Base-by-base conservation (phyloP, 768 basidiomycete species). In the Rubroboletus pulcherrimus region DNA sequence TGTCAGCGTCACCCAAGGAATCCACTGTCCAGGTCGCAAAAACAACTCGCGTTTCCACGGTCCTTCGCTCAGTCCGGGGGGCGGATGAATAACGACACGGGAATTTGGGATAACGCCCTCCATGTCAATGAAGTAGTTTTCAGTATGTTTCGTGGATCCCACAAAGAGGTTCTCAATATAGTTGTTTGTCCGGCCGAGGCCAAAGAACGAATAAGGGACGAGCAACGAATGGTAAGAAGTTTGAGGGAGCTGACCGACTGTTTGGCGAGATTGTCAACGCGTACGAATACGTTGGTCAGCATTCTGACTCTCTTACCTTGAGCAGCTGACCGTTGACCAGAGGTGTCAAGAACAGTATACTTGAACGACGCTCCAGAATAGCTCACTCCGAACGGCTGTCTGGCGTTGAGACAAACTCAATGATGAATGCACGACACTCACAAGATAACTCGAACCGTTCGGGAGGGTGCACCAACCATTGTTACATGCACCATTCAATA, bases 141-240 rank as follows among this genome's bases (percentile, higher is more conserved):
- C 68, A 0, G 78, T 70, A 56, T 91, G 86, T 31, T 90, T 79
- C 7, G 94, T 96, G 5, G 93, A 87, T 15, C 97, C 97, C 19
- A 98, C 91, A 68, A 97, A 97, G 2, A 99, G 80, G 70, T 98
- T 98, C 78, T 99, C 97, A 65, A 99, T 94, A 73, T 99, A 99
- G 70, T 99, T 99, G 73, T 99, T 99, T 15, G 95, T 98, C 40
- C 97, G 85, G 0, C 96, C 97, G 8, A 99, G 84, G 1, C 97
- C 96, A 66, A 98, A 91, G 80, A 94, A 97, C 2, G 93, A 84
- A 66, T 98, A 98, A 1, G 97, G 97, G 1, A 92, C 87, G 52
- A 87, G 83, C 10, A 98, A 80, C 14, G 95, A 79, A 51, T 96
- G 90, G 71, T 98, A 98, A 0, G 91, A 84, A 3, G 94, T 91